Evolutionary conservation across 2,329 filamentous ascomycete genomes (phyloP).

Genomic region (Pyricularia pennisetigena): DNA sequence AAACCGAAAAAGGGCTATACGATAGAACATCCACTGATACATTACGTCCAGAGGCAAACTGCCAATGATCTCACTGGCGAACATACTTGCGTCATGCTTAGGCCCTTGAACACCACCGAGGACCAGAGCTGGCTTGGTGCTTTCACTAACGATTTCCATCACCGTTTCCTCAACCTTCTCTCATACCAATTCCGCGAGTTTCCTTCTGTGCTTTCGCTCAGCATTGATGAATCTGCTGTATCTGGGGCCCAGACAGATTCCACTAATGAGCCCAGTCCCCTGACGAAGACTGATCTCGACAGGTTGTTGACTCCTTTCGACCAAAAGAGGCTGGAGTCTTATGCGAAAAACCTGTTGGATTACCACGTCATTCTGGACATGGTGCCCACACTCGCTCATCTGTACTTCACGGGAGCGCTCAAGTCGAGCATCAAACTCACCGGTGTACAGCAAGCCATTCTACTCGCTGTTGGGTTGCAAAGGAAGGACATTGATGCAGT

Average conservation of each 20-base stretch:
- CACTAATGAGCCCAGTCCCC: conserved; percentile 36
- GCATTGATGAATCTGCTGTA: conserved; percentile 78
- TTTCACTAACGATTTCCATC: conserved; percentile 88
- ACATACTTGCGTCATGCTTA: conserved; percentile 95
- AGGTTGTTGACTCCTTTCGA: conserved; percentile 78
- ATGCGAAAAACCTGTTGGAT: conserved; percentile 94
- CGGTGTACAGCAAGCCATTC: conserved; percentile 75
- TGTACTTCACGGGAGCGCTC: conserved; percentile 79
- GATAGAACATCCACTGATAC: neutral
- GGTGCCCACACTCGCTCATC: conserved; percentile 67
- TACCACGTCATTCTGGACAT: conserved; percentile 96
- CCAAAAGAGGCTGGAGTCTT: conserved; percentile 87
- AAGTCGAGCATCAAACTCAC: conserved; percentile 56
- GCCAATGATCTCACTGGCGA: conserved; percentile 94
- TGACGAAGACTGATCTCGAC: conserved; percentile 72
- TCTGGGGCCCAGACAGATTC: conserved; percentile 49
- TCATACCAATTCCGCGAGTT: conserved; percentile 90
- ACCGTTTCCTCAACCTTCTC: conserved; percentile 79
- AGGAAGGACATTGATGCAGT: conserved; percentile 76
- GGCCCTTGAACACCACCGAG: conserved; percentile 58
- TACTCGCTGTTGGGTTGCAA: conserved; percentile 86
- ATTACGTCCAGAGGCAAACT: conserved; percentile 55
- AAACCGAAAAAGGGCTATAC: neutral
- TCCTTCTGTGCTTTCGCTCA: conserved; percentile 65
- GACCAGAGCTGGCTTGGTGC: conserved; percentile 81